Evolutionary conservation across 345 rosid genomes (phyloP), one percentile per base, ranked within the genome.

Genomic region (Citrus cavaleriei): DNA sequence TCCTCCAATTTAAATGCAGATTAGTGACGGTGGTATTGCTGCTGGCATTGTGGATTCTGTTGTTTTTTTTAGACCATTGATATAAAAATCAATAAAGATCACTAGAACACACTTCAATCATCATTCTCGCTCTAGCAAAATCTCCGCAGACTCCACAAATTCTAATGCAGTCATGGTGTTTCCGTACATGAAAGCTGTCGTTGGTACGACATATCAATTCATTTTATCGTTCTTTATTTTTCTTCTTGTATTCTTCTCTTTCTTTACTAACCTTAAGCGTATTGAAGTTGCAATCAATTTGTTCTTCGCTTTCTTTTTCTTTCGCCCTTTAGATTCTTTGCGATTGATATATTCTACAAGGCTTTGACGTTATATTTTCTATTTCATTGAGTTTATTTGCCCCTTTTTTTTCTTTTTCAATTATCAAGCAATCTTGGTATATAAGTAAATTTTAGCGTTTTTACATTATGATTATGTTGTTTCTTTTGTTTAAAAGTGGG

Each of bases 131-230:
- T 19, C 10, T 16, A 10, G 54, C 66, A 51, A 71, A n/a, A 51
- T 30, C 64, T 46, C 77, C 55, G n/a, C 21, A 64, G 77, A 77
- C 81, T 35, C 77, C 1, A 34, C 77, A 63, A 18, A 24, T n/a
- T 55, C 58, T 27, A 80, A 55, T 46, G 49, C 78, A 28, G 74
- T 84, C 85, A 95, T 95, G 98, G 93, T 81, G 86, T 90, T 95
- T 78, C 95, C 95, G 19, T 95, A 83, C 89, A 92, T 95, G 98
- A 98, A 93, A 88, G 87, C 94, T 40, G 98, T 93, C 64, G 95
- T 92, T 24, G 89, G 98, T 93, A 87, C 49, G 85, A 77, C 75
- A 49, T 70, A 28, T 49, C 22, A 7, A 38, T n/a, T 22, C 61
- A 28, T 16, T 51, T 58, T 46, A 38, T 55, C 65, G n/a, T 60